Evolutionary conservation across 768 basidiomycete genomes (phyloP), one percentile per base, ranked within the genome.

Genomic region (Agrocybe chaxingu): DNA sequence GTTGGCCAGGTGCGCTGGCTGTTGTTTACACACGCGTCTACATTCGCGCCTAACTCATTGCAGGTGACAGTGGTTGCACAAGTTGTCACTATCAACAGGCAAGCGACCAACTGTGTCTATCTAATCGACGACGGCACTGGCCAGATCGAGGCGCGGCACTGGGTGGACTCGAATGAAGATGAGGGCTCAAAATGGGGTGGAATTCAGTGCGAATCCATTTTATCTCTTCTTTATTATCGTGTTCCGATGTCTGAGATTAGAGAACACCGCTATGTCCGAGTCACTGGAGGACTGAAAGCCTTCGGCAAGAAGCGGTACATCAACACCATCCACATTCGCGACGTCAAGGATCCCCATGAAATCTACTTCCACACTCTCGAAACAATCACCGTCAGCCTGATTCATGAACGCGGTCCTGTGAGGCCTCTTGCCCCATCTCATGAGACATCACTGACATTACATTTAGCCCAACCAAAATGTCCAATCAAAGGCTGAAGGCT

Each of bases 51-150:
- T 13, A 31, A 9, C 32, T 30, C 34, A 35, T 36, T 16, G 19
- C 7, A 68, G 64, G 62, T 62, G 5, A 62, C 62, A 2, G 38
- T 67, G 37, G 65, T 67, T 47, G 63, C 56, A 4, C 81, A 87
- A 58, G 84, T 97, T 3, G 71, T 81, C 8, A 80, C 81, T 12
- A 73, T 90, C 29, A 75, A 84, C 52, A 70, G 71, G 7, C 86
- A 88, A 53, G 76, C 89, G 2, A 98, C 95, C 2, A 93, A 95
- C 58, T 80, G 79, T 50, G 81, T 85, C 33, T 92, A 92, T 62
- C 67, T 72, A 51, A 71, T 99, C 4, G 89, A 94, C 51, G 96
- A 99, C 64, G 92, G 94, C 9, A 89, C 90, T 2, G 92, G 87
- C 16, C 70, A 69, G 38, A 80, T 89, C 13, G 88, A 91, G 60